Base-by-base conservation (phyloP, 768 basidiomycete species). In the Strobilomyces echinocephalus region DNA sequence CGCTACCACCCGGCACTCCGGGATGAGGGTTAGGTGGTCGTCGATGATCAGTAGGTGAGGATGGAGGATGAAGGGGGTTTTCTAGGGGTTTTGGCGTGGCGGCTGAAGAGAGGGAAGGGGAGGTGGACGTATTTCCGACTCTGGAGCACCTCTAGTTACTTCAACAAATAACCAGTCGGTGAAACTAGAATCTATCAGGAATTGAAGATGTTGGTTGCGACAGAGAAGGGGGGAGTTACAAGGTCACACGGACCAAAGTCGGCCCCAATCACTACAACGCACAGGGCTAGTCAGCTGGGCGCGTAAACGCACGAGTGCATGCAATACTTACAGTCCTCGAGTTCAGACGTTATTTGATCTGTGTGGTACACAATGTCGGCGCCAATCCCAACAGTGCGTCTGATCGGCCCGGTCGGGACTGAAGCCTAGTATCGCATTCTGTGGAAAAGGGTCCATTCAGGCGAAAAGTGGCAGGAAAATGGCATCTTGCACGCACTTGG, bases 161-260 rank as follows among this genome's bases (percentile, higher is more conserved):
- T 89, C 88, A 33, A 72, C 71, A 65, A 95, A 97, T 20, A 97
- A 72, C 92, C 92, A 95, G 52, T 88, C 84, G 31, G 91, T 92
- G 71, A 97, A 95, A 53, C 77, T 82, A 41, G 82, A 71, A 65
- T 95, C 93, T 91, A 9, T 54, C 35, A n/a, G 33, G 62, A 12
- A 49, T 56, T 42, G 28, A 45, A 18, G 10, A 26, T 14, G 21
- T 64, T 33, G 57, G 49, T n/a, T 30, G 52, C 7, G 43, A 35
- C 14, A 36, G 26, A 34, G 41, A 45, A 14, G n/a, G n/a, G 36
- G 50, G 35, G 28, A 48, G 36, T 47, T 34, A 21, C 6, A 49
- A 39, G 42, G 53, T 18, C 35, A 42, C 50, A 71, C 77, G 58
- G 69, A 88, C 88, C 87, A 70, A 84, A 91, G 56, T 92, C 88